phyloP scores from a whole-genome alignment of 306 rosid species.

The Cucumis cinereus region DNA sequence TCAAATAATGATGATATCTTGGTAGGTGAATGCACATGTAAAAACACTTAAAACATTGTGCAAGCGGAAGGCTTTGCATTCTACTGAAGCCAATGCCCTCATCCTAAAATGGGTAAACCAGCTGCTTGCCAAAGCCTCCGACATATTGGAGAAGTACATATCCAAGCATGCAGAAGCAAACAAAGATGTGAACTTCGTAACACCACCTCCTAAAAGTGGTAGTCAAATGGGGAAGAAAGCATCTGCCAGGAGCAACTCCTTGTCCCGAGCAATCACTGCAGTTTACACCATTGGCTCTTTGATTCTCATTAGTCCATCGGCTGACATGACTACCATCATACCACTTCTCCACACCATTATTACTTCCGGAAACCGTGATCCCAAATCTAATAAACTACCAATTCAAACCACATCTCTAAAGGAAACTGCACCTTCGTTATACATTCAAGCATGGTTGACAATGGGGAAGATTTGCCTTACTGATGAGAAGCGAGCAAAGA shows the following conservation, averaged over 20 bases:
- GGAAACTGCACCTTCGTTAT: slow-evolving; percentile 60
- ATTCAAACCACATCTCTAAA: slow-evolving; percentile 35
- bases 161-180: slow-evolving; percentile 27
- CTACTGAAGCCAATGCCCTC: slow-evolving; percentile 36
- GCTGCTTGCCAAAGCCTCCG: slow-evolving; percentile 41
- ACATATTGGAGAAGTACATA: slow-evolving; percentile 50
- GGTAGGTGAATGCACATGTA: slow-evolving; percentile 83
- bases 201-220: slow-evolving; percentile 66
- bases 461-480: slow-evolving; percentile 95
- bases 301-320: slow-evolving; percentile 62
- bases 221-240: slow-evolving; percentile 39
- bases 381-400: slow-evolving; percentile 37
- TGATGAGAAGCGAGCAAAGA: slow-evolving; percentile 79
- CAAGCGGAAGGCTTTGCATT: slow-evolving; percentile 56
- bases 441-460: slow-evolving; percentile 78
- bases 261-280: slow-evolving; percentile 54
- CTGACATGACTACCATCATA: slow-evolving; percentile 39
- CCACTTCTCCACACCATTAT: slow-evolving; percentile 60
- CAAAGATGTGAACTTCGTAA: slow-evolving; percentile 25
- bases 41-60: slow-evolving; percentile 73
- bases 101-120: slow-evolving; percentile 51
- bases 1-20: slow-evolving; percentile 8
- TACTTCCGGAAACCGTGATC: slow-evolving; percentile 68
- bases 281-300: slow-evolving; percentile 74
- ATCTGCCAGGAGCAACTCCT: slow-evolving; percentile 26